Evolutionary conservation across 2,329 filamentous ascomycete genomes (phyloP).

Genomic region (Curvularia sp.): DNA sequence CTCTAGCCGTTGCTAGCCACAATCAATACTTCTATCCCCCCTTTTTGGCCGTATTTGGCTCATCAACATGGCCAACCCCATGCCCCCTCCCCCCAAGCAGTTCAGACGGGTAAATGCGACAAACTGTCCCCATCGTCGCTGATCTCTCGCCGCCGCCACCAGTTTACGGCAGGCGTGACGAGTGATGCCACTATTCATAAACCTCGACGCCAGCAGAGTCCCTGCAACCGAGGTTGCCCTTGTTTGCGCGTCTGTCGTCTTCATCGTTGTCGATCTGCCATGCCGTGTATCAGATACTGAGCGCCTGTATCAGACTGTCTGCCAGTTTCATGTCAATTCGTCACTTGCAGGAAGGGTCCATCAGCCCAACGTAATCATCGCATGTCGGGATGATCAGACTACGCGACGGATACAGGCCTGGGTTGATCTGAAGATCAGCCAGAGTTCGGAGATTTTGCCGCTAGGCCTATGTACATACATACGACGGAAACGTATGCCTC

Average conservation of each 20-base stretch:
- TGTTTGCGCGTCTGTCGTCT: slow-evolving; percentile 7
- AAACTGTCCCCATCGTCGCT: slow-evolving; percentile 2
- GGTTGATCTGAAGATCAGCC: slow-evolving; percentile 16
- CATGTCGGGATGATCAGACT: slow-evolving; percentile 25
- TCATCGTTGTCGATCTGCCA: slow-evolving; percentile 35
- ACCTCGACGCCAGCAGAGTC: background rate
- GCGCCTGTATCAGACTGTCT: slow-evolving; percentile 43
- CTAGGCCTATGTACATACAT: slow-evolving; percentile 2
- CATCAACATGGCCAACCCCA: slow-evolving; percentile 1
- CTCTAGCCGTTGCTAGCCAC: slow-evolving; percentile 30
- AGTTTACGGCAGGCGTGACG: slow-evolving; percentile 15
- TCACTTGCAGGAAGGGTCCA: slow-evolving; percentile 31
- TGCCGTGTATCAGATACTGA: slow-evolving; percentile 43
- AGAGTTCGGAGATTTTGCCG: background rate
- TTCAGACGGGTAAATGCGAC: slow-evolving; percentile 10
- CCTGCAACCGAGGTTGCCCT: slow-evolving; percentile 7
- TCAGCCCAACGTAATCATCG: slow-evolving; percentile 16
- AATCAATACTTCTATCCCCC: slow-evolving; percentile 12
- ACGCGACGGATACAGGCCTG: slow-evolving; percentile 23
- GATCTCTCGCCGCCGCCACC: background rate
- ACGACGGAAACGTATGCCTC: background rate
- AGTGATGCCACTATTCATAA: slow-evolving; percentile 5
- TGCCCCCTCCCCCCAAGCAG: slow-evolving; percentile 2
- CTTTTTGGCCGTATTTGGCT: background rate
- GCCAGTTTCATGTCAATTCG: slow-evolving; percentile 47